A percentile compares a stretch with the other conserved stretches of the same genome.
Conservation (phyloP, 23 red algal genomes). For the Cyanidium caldarium region DNA sequence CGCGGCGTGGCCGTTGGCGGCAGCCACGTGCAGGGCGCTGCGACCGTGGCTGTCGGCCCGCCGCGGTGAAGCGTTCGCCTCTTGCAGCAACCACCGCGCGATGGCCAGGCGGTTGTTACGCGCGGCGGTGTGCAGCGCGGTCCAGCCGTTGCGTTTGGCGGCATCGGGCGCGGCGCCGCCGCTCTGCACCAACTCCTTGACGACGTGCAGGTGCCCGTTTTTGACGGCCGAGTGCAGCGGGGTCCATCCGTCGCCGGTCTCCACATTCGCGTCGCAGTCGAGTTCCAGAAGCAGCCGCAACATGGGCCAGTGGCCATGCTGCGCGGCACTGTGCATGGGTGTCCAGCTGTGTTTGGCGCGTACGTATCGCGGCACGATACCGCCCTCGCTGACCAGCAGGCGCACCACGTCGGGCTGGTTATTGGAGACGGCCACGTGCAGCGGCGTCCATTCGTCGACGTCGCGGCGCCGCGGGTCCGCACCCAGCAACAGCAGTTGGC, state of each 20-base stretch:
- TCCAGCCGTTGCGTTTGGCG: not conserved
- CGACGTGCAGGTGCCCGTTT: not conserved
- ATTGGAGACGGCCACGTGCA: not conserved
- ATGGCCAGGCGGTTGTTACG: not conserved
- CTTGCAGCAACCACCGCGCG: not conserved
- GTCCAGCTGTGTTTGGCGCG: not conserved
- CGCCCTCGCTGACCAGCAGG: not conserved
- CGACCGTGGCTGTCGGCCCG: not conserved
- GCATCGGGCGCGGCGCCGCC: not conserved
- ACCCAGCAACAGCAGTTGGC: not conserved
- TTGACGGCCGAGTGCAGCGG: not conserved
- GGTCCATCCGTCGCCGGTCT: not conserved
- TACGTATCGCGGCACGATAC: not conserved
- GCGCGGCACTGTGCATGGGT: not conserved
- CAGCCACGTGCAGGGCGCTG: not conserved
- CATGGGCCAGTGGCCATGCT: not conserved
- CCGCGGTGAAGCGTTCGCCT: not conserved
- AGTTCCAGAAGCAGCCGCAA: not conserved
- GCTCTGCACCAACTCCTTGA: not conserved
- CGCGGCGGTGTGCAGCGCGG: not conserved
- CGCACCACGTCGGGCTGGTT: not conserved
- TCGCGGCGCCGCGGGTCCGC: constrained; percentile 2
- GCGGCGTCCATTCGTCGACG: not conserved
- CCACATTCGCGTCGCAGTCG: not conserved
- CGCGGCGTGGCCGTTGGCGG: not conserved